phyloP scores from a whole-genome alignment of 164 flowering plant species.

The Vitis rupestris region DNA sequence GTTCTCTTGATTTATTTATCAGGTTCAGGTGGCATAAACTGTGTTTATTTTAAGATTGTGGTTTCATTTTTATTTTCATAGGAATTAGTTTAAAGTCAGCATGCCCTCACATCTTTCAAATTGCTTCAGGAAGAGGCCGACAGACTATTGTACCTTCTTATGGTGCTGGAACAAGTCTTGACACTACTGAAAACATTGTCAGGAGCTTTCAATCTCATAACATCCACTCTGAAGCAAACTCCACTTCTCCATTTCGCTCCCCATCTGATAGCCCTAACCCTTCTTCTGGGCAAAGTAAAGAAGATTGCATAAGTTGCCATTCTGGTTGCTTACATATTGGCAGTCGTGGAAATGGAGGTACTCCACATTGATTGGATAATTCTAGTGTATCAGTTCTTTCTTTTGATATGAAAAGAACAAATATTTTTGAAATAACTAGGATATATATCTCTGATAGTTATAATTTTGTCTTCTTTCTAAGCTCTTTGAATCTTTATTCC shows the following conservation, averaged over 20 bases:
- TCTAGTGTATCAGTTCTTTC: not conserved
- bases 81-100: not conserved
- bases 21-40: slow-evolving; percentile 53
- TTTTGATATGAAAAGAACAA: too few relatives aligned
- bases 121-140: slow-evolving; percentile 51
- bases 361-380: slow-evolving; percentile 1
- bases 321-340: slow-evolving; percentile 59
- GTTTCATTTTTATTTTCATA: not conserved
- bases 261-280: slow-evolving; percentile 27
- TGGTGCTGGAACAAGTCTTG: slow-evolving; percentile 33
- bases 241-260: slow-evolving; percentile 26
- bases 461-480: too few relatives aligned
- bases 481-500: too few relatives aligned
- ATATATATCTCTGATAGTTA: too few relatives aligned
- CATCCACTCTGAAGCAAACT: slow-evolving; percentile 30
- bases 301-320: slow-evolving; percentile 15
- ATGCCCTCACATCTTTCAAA: slow-evolving; percentile 11
- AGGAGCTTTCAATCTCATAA: slow-evolving; percentile 41
- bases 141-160: slow-evolving; percentile 31
- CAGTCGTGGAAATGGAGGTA: slow-evolving; percentile 77
- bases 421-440: too few relatives aligned
- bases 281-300: slow-evolving; percentile 32
- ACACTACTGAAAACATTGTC: slow-evolving; percentile 32
- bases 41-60: not conserved
- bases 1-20: slow-evolving; percentile 80